Percentiles rank a stretch among this genome's conserved stretches.
These are phyloP conservation scores for Chlorella sp. DNA, from an alignment of 139 green algal genomes.

Conservation along the genomic window DNA sequence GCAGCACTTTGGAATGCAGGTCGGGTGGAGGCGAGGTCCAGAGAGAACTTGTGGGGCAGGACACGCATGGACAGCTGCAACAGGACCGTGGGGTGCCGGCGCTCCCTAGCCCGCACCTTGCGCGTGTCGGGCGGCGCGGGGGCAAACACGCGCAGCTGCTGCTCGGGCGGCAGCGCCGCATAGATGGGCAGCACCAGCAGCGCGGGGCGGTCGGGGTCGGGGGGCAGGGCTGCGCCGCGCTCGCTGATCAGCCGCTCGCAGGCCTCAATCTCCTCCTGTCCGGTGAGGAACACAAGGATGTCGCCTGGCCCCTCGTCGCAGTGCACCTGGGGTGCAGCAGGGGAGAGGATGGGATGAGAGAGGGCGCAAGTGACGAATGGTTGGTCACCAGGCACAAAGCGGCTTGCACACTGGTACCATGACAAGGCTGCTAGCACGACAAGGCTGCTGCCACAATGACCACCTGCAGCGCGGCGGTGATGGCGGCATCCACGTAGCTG, in stretches of 20 bases:
- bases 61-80: too few relatives aligned
- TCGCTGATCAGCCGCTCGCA: slow-evolving; percentile 73
- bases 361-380: neutral
- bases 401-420: too few relatives aligned
- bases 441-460: neutral
- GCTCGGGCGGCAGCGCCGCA: slow-evolving; percentile 82
- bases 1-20: too few relatives aligned
- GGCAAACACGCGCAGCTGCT: slow-evolving; percentile 86
- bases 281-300: slow-evolving; percentile 94
- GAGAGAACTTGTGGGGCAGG: too few relatives aligned
- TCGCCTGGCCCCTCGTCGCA: slow-evolving; percentile 78
- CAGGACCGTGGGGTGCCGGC: too few relatives aligned
- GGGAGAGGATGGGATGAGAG: neutral
- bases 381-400: too few relatives aligned
- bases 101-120: slow-evolving; percentile 76
- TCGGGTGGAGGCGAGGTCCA: too few relatives aligned
- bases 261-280: slow-evolving; percentile 91
- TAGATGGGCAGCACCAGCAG: slow-evolving; percentile 82
- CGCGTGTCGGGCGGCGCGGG: slow-evolving; percentile 62
- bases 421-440: too few relatives aligned
- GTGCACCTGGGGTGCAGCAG: slow-evolving; percentile 66
- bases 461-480: slow-evolving; percentile 83
- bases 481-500: slow-evolving; percentile 91
- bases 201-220: slow-evolving; percentile 3
- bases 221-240: slow-evolving; percentile 36